These are phyloP conservation scores for Cyclotella atomus DNA, from an alignment of 108 stramenopile species.

Conservation along the genomic window DNA sequence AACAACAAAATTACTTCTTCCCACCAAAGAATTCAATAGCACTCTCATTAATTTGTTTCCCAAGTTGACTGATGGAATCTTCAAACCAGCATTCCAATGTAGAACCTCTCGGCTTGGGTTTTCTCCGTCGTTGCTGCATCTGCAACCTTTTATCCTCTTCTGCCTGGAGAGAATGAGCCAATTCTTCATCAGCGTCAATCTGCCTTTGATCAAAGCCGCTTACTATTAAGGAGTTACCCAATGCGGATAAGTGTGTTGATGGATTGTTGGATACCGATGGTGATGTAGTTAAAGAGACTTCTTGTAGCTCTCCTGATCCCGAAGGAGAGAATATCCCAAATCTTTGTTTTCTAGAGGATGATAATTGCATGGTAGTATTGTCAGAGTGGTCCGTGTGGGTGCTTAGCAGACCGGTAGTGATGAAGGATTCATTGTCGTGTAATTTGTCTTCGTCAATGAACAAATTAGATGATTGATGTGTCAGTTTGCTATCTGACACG, in stretches of 20 bases:
- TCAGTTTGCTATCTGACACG: not conserved
- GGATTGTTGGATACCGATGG: too few relatives aligned
- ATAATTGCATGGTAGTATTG: not conserved
- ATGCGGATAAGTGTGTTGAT: too few relatives aligned
- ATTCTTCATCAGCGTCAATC: constrained; percentile 18
- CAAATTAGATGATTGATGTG: not conserved
- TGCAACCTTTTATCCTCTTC: constrained; percentile 12
- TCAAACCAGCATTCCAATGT: too few relatives aligned
- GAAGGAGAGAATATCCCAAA: constrained; percentile 5
- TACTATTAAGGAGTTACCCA: not conserved
- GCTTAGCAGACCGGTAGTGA: not conserved
- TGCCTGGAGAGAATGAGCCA: constrained; percentile 9
- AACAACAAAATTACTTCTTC: too few relatives aligned
- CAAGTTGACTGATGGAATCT: too few relatives aligned
- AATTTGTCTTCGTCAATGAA: constrained; percentile 5
- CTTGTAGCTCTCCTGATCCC: not conserved
- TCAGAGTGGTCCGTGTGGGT: not conserved
- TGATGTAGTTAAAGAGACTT: not conserved
- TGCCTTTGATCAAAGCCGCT: not conserved
- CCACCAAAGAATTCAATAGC: too few relatives aligned
- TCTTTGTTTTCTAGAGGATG: not conserved
- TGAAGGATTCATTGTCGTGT: not conserved
- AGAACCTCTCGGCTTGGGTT: not conserved
- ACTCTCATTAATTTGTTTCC: too few relatives aligned
- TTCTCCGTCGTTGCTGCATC: not conserved